A percentile compares a stretch with the other conserved stretches of the same genome.
phyloP scores from a whole-genome alignment of 2,329 filamentous ascomycete species.

The Seiridium unicorne region DNA sequence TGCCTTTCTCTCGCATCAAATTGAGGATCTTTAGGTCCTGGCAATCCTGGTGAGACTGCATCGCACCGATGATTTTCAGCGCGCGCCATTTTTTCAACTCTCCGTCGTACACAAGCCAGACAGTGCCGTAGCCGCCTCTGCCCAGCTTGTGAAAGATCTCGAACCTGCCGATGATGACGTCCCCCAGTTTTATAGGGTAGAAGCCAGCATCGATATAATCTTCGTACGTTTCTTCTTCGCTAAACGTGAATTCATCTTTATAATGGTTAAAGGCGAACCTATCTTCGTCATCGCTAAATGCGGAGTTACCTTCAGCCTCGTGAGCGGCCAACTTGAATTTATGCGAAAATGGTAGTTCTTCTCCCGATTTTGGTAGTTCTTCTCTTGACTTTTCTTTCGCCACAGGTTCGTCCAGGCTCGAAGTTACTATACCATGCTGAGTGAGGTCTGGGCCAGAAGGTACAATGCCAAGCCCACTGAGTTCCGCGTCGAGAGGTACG shows the following conservation, averaged over 20 bases:
- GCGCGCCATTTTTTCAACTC: background rate
- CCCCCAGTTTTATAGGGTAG: slow-evolving; percentile 4
- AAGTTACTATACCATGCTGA: no score
- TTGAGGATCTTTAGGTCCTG: background rate
- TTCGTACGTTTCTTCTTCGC: background rate
- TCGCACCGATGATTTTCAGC: background rate
- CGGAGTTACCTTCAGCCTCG: no score
- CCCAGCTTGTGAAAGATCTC: slow-evolving; percentile 7
- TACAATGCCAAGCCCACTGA: no score
- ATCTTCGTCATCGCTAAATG: no score
- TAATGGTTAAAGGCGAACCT: background rate
- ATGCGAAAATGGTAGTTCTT: no score
- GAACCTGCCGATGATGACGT: slow-evolving; percentile 1
- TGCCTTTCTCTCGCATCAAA: background rate
- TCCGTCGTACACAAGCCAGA: slow-evolving; percentile 9
- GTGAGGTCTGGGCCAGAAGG: no score
- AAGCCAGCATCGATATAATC: slow-evolving; percentile 1
- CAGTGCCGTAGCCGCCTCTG: background rate
- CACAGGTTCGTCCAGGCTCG: no score
- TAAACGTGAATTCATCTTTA: background rate
- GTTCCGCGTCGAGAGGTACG: no score
- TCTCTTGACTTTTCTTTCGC: no score
- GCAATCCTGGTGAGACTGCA: background rate
- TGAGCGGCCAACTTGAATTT: no score
- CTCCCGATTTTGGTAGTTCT: no score